phyloP scores from a whole-genome alignment of 2,329 filamentous ascomycete species.

The Colletotrichum musae region DNA sequence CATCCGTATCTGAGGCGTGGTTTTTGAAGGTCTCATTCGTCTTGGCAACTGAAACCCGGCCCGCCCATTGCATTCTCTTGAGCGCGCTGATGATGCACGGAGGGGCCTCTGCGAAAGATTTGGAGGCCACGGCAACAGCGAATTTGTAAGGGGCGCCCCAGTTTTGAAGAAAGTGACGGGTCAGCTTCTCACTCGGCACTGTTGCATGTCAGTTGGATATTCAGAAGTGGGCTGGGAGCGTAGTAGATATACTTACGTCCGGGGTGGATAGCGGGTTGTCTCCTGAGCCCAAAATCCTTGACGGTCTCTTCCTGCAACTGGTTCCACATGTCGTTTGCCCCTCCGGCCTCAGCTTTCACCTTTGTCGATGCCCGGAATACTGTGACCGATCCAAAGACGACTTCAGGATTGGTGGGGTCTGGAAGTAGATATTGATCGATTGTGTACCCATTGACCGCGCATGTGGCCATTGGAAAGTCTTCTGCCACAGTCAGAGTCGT shows the following conservation, averaged over 20 bases:
- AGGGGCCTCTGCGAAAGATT: conserved; percentile 65
- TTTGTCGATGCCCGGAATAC: conserved; percentile 70
- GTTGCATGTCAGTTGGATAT: conserved; percentile 43
- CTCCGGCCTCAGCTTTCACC: conserved; percentile 65
- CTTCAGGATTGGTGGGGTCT: conserved; percentile 51
- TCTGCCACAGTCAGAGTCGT: background rate
- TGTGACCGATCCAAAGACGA: conserved; percentile 64
- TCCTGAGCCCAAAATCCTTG: conserved; percentile 59
- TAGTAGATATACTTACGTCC: conserved; percentile 49
- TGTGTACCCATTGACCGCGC: conserved; percentile 15
- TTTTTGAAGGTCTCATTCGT: conserved; percentile 43
- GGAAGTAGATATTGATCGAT: conserved; percentile 56
- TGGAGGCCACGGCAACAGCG: conserved; percentile 67
- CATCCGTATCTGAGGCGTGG: background rate
- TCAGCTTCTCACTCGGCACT: conserved; percentile 60
- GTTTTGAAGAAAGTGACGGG: conserved; percentile 68
- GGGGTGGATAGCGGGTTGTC: conserved; percentile 54
- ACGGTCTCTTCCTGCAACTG: conserved; percentile 55
- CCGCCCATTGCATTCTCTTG: conserved; percentile 69
- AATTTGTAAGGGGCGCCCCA: conserved; percentile 79
- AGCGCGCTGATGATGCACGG: conserved; percentile 64
- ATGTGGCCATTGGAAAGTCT: conserved; percentile 41
- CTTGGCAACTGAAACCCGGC: conserved; percentile 54
- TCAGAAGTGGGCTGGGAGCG: conserved; percentile 27
- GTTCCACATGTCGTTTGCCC: conserved; percentile 74